These are phyloP conservation scores for Paracamarosporium sp. DNA, from an alignment of 2,329 filamentous ascomycete species.

Conservation along the genomic window DNA sequence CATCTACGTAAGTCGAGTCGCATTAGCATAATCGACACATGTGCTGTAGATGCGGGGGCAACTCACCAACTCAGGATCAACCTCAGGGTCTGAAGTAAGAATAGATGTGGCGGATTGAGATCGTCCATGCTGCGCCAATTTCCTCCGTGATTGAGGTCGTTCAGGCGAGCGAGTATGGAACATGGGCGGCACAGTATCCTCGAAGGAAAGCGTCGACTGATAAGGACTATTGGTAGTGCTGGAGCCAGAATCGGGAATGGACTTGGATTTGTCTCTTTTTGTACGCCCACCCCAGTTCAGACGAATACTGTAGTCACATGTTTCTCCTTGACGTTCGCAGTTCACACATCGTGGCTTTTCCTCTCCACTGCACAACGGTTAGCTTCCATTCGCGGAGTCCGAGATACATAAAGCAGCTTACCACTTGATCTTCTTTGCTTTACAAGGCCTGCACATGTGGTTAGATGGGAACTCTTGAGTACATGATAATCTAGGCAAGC, in stretches of 20 bases:
- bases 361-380: conserved; percentile 63
- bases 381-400: conserved; percentile 9
- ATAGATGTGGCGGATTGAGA: conserved; percentile 31
- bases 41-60: not conserved
- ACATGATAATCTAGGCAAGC: not conserved
- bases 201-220: conserved; percentile 36
- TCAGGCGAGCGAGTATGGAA: conserved; percentile 26
- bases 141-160: conserved; percentile 15
- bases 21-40: not conserved
- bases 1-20: not conserved
- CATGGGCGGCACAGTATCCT: conserved; percentile 27
- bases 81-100: conserved; percentile 25
- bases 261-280: conserved; percentile 62
- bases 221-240: conserved; percentile 38
- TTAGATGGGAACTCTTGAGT: conserved; percentile 16
- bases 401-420: conserved; percentile 32
- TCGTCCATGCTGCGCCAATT: conserved; percentile 26
- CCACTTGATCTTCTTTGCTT: conserved; percentile 81
- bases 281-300: conserved; percentile 81
- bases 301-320: conserved; percentile 81
- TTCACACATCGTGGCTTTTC: conserved; percentile 76
- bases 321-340: conserved; percentile 73
- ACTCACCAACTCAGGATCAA: conserved; percentile 36
- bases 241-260: conserved; percentile 33
- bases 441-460: conserved; percentile 70